phyloP scores from a whole-genome alignment of 208 protist genomes.

The Plasmodiophora brassicae region DNA sequence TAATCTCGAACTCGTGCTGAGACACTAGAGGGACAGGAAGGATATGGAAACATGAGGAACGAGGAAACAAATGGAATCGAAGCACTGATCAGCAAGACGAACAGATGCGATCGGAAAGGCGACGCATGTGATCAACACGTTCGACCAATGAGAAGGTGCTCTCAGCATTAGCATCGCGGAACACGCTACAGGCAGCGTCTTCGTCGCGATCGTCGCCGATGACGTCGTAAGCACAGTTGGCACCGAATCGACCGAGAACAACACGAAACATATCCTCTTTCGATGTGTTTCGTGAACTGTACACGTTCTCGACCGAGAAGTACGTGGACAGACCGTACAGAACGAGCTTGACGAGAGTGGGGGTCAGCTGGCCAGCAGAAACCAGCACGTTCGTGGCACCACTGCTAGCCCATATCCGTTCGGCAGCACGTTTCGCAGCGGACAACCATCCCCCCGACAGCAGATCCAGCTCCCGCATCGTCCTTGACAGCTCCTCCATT shows the following conservation, averaged over 20 bases:
- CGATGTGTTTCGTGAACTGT: not conserved
- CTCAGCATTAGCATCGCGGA: not conserved
- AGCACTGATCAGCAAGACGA: too few relatives aligned
- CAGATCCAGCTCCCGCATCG: not conserved
- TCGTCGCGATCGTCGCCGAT: not conserved
- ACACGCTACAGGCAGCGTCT: not conserved
- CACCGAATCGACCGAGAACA: not conserved
- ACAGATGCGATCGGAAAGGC: not conserved
- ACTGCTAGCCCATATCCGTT: not conserved
- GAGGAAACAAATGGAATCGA: too few relatives aligned
- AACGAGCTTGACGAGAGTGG: not conserved
- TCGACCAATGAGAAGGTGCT: not conserved
- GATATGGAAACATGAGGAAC: too few relatives aligned
- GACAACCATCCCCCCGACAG: conserved; percentile 1
- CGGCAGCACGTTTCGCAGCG: not conserved
- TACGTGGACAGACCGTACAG: not conserved
- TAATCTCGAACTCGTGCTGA: too few relatives aligned
- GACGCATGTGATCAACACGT: not conserved
- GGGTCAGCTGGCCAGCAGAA: not conserved
- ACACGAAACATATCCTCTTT: not conserved
- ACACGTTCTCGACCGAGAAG: not conserved
- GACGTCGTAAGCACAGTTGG: not conserved
- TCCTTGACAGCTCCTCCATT: not conserved
- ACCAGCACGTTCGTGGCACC: not conserved
- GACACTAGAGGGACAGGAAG: too few relatives aligned